Conservation (phyloP, 768 basidiomycete genomes). For the Kwoniella sp. region DNA sequence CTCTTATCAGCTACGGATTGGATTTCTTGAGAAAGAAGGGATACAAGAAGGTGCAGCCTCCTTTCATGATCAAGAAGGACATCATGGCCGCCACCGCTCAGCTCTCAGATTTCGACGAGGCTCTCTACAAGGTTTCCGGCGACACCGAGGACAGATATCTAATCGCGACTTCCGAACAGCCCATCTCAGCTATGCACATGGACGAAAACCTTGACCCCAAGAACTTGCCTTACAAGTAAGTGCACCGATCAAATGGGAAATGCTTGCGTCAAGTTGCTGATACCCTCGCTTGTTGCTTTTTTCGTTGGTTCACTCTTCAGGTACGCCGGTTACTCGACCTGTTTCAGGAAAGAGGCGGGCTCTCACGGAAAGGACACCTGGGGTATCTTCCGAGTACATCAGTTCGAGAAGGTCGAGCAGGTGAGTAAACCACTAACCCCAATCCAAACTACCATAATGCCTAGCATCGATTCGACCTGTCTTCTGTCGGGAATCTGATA, state of each 20-base stretch:
- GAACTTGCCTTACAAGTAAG: constrained; percentile 81
- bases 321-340: constrained; percentile 69
- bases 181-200: constrained; percentile 90
- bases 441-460: no score
- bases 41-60: constrained; percentile 94
- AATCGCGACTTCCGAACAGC: constrained; percentile 98
- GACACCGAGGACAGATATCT: constrained; percentile 82
- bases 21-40: constrained; percentile 80
- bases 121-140: constrained; percentile 84
- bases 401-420: constrained; percentile 96
- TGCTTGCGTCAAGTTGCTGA: no score
- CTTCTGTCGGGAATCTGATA: no score
- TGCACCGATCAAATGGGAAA: background rate
- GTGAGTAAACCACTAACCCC: constrained; percentile 54
- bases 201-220: constrained; percentile 98
- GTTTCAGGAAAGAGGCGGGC: constrained; percentile 99
- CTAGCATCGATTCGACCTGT: no score
- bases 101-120: constrained; percentile 97
- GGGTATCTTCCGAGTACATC: constrained; percentile 99
- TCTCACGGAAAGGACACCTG: constrained; percentile 97
- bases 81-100: constrained; percentile 98
- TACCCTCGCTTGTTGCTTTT: background rate
- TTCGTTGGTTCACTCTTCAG: constrained; percentile 30
- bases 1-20: constrained; percentile 88
- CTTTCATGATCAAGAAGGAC: constrained; percentile 98